Base-by-base conservation (phyloP, 345 rosid genomes). In the Carallia brachiata region DNA sequence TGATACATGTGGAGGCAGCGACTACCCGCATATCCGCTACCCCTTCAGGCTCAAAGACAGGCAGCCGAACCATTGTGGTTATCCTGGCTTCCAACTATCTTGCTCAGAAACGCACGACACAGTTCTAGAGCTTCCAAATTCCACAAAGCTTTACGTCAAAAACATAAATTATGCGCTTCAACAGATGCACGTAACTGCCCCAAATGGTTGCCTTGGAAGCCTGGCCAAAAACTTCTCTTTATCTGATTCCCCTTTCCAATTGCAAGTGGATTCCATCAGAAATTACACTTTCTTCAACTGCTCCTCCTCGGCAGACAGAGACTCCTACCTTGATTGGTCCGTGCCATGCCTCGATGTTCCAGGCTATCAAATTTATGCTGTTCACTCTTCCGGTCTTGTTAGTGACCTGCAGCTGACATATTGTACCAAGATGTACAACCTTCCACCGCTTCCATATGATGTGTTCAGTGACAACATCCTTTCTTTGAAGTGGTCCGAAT, bases 361-460 rank as follows among this genome's bases (percentile, higher is more conserved):
- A 60, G 54, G 47, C 7, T 73, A 66, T 61, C 17, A 67, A 4
- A 40, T 73, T 36, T 55, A 34, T 59, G 52, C 67, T n/a, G 27
- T 61, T 62, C 0, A 0, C 16, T n/a, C 52, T 52, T 6, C 32
- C 17, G 1, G 0, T 13, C 1, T 3, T 2, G 36, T 57, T 23
- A 16, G 6, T 31, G 37, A 7, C 23, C 18, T 47, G 52, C 27
- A 27, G 36, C 63, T 72, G 61, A 50, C 40, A 34, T 19, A 62
- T 47, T 72, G 75, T 57, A 72, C 57, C 15, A 72, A 64, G 50
- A 65, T 72, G 70, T 72, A 54, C 52, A 60, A 72, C 30, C 44
- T 72, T 50, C 40, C 48, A 5, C 47, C 58, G 17, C 31, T 32
- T 55, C 18, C 58, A 4, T 1, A 0, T 27, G 1, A 0, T 28